phyloP scores from a whole-genome alignment of 1,284 basidiomycete genomes.

The Sanghuangporus weigelae region DNA sequence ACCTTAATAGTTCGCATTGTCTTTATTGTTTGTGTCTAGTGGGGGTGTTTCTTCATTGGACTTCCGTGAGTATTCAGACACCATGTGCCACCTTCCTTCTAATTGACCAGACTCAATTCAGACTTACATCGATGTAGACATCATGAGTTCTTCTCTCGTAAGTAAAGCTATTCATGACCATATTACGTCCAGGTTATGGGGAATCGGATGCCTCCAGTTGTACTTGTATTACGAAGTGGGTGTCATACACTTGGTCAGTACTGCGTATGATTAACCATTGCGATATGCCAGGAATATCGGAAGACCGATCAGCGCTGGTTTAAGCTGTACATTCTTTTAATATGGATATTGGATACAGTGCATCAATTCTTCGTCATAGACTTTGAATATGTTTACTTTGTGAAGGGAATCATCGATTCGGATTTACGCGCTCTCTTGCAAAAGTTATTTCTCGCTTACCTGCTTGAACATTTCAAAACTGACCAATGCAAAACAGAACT shows the following conservation, averaged over 20 bases:
- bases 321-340: neutral
- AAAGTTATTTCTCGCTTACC: neutral
- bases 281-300: neutral
- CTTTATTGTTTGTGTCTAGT: neutral
- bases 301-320: neutral
- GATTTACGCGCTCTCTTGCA: neutral
- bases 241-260: neutral
- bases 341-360: neutral
- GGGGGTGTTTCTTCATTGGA: neutral
- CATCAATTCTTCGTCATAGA: neutral
- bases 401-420: conserved; percentile 2
- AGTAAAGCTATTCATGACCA: no score
- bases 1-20: no score
- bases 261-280: neutral
- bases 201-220: conserved; percentile 2
- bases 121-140: neutral
- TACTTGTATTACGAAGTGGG: conserved; percentile 11
- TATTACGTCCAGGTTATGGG: conserved; percentile 11
- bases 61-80: neutral
- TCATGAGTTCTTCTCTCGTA: neutral
- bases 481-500: neutral
- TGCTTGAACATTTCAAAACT: neutral
- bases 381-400: conserved; percentile 1
- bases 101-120: neutral
- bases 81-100: neutral